Evolutionary conservation across 1,139 yeast genomes (phyloP).

Genomic region (Candida sojae): DNA sequence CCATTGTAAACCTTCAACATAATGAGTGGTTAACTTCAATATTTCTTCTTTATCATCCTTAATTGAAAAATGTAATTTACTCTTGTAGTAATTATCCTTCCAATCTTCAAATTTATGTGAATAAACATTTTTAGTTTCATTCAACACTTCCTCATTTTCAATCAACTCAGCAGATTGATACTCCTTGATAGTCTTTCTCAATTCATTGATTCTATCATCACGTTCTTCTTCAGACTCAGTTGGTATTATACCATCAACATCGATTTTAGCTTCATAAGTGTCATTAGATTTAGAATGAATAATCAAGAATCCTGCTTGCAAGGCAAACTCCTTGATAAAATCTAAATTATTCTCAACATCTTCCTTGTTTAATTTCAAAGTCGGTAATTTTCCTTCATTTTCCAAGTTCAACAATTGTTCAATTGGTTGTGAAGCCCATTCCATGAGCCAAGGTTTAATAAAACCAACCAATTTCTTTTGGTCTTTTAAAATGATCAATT

Average conservation of each 20-base stretch:
- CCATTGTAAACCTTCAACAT: slow-evolving; percentile 95
- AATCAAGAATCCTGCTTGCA: slow-evolving; percentile 65
- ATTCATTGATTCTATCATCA: slow-evolving; percentile 46
- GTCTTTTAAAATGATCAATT: slow-evolving; percentile 64
- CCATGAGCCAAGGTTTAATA: slow-evolving; percentile 70
- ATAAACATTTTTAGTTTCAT: slow-evolving; percentile 64
- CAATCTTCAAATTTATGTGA: slow-evolving; percentile 73
- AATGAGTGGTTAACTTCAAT: slow-evolving; percentile 70
- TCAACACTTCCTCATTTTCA: slow-evolving; percentile 62
- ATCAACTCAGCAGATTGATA: slow-evolving; percentile 74
- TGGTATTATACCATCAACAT: slow-evolving; percentile 72
- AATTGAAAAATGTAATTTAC: slow-evolving; percentile 70
- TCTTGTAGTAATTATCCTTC: slow-evolving; percentile 81
- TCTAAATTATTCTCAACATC: slow-evolving; percentile 53
- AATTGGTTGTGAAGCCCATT: slow-evolving; percentile 31
- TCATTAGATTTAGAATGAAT: slow-evolving; percentile 60
- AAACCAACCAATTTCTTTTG: slow-evolving; percentile 67
- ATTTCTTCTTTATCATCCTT: slow-evolving; percentile 54
- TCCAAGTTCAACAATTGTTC: slow-evolving; percentile 35
- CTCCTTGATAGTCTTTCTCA: slow-evolving; percentile 52
- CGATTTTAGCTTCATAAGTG: slow-evolving; percentile 60
- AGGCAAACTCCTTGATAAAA: slow-evolving; percentile 62
- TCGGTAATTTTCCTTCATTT: slow-evolving; percentile 48
- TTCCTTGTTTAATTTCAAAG: slow-evolving; percentile 49
- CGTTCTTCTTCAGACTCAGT: slow-evolving; percentile 65